Evolutionary conservation across 2,329 filamentous ascomycete genomes (phyloP), one percentile per base, ranked within the genome.

Genomic region (Parastagonospora nodorum): DNA sequence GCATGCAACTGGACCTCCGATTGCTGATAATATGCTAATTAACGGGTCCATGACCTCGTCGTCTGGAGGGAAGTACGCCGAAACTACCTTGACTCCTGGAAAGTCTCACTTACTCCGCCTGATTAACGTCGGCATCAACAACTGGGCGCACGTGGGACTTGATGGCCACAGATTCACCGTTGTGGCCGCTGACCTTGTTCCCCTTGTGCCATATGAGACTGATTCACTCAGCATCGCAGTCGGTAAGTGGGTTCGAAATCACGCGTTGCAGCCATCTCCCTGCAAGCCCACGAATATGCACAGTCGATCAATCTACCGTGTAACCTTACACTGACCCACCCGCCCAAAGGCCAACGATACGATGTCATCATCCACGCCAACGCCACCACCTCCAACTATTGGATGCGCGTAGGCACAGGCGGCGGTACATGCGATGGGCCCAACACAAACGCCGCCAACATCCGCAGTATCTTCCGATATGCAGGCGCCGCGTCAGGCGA

Each of bases 1-100:
- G 9, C 76, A 77, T 48, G 69, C 72, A 35, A 63, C 49, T 8
- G 64, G 65, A 4, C 73, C 74, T n/a, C 75, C 76, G 6, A 70
- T 66, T 27, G 69, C 68, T 31, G 84, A 87, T n/a, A 76, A 77
- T 28, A 50, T 72, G 2, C 63, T 71, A 75, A 75, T 82, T 19
- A 82, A 82, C 58, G 86, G 86, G 36, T 84, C 84, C 48, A 85
- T 82, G 74, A 71, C 60, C 33, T 69, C 65, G 29, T 15, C 48
- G 15, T 58, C 41, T 28, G 71, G 69, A 15, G 69, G 69, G n/a
- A 50, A 64, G 16, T 71, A 73, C 27, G 62, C 64, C n/a, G 65
- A 65, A 14, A 73, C 68, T 1, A 64, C 53, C 5, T 52, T 78
- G 30, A 65, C 63, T 1, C 66, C 67, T 10, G 77, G 76, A 31